Evolutionary conservation across 441 rosid species (phyloP), one percentile per base, ranked within the genome.

Genomic region (Erodium trifolium): DNA sequence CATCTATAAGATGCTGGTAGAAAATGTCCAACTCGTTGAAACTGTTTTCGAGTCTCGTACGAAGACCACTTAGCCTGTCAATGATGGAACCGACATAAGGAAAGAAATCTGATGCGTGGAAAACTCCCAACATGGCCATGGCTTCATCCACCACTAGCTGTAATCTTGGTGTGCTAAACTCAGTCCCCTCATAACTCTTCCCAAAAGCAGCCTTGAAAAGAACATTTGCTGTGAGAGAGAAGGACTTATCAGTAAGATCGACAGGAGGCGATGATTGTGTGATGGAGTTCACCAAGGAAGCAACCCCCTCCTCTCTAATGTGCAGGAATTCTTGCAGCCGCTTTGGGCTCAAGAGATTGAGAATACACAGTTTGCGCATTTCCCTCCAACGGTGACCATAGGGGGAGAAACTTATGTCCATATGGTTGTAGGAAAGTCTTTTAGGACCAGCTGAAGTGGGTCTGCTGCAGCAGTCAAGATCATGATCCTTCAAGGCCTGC

Each of bases 351-450:
- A 85, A 84, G 35, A 89, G 71, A 74, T 87, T 78, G 0, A 77
- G 7, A 17, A 82, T 77, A n/a, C 72, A 57, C 0, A 82, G 41
- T 69, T 87, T 87, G 17, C 83, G 73, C 69, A 79, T 29, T 2
- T 82, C 75, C 59, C 88, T 82, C 87, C 88, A 85, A 13, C 76
- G 68, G 37, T 78, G 67, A 0, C 80, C 74, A 11, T 81, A 88
- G 0, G 85, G 84, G 2, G 82, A 68, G 10, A 83, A 83, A 10
- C 77, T 78, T 0, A 84, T 55, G 53, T 84, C 92, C 3, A 64
- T 35, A 31, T 55, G 76, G 59, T 79, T 76, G 76, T 85, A 83
- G 5, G 85, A 65, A 45, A 84, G 72, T 71, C 69, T 83, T 8
- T 67, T 69, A 10, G 69, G 0, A 6, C 81, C 86, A 1, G 70